These are phyloP conservation scores for Discostella stelligeroides DNA, from an alignment of 108 stramenopile species.

Conservation along the genomic window DNA sequence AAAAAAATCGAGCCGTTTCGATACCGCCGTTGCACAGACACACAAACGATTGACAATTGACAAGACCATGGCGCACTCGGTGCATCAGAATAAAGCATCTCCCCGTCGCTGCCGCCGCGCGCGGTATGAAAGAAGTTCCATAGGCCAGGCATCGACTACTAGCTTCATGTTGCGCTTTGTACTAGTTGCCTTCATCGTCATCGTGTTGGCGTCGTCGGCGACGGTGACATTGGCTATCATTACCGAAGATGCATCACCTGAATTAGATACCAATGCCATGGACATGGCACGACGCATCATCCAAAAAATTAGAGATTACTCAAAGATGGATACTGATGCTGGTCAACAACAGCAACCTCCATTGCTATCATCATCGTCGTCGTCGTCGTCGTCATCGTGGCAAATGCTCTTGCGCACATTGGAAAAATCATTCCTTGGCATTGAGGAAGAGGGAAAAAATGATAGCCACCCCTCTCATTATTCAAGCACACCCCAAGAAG, in stretches of 20 bases:
- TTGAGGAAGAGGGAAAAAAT: no score
- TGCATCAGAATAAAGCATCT: no score
- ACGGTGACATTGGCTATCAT: not conserved
- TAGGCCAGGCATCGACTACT: not conserved
- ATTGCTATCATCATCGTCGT: not conserved
- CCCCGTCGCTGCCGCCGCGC: no score
- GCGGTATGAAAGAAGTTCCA: no score
- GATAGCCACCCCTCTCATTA: no score
- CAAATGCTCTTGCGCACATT: not conserved
- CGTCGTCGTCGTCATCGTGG: not conserved
- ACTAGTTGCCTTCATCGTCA: not conserved
- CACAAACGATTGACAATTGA: no score
- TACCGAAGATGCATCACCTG: not conserved
- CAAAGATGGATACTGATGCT: no score
- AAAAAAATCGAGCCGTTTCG: no score
- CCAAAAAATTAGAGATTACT: not conserved
- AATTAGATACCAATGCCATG: not conserved
- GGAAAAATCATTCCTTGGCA: no score
- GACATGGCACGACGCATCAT: conserved; percentile 5
- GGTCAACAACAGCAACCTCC: not conserved
- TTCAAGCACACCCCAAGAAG: no score
- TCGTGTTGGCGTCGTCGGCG: not conserved
- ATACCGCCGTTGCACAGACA: no score
- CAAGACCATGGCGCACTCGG: no score
- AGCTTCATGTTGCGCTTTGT: not conserved